phyloP scores from a whole-genome alignment of 495 filamentous ascomycete species.

The Endocarpon pusillum region DNA sequence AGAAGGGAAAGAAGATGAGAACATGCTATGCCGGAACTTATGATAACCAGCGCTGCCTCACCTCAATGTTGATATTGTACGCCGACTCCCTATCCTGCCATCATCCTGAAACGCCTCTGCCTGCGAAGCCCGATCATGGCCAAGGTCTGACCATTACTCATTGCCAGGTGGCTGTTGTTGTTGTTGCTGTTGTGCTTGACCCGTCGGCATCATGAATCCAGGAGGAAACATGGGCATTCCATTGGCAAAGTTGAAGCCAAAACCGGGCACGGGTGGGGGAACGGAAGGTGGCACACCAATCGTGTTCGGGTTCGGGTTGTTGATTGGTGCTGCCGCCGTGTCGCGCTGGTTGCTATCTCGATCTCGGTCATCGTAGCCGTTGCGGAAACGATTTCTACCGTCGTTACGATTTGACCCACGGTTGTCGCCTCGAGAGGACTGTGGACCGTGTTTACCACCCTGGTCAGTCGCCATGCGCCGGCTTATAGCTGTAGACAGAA shows the following conservation, averaged over 20 bases:
- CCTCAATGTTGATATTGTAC: not conserved
- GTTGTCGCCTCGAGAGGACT: slow-evolving; percentile 41
- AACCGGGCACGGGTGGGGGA: slow-evolving; percentile 37
- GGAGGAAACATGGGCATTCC: slow-evolving; percentile 57
- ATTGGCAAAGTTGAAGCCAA: slow-evolving; percentile 51
- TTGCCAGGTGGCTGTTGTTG: slow-evolving; percentile 28
- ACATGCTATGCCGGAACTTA: not conserved
- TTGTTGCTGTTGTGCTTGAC: slow-evolving; percentile 17
- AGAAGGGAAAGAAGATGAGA: not conserved
- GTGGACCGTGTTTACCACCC: slow-evolving; percentile 54
- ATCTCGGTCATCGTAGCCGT: slow-evolving; percentile 21
- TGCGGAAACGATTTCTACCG: slow-evolving; percentile 24
- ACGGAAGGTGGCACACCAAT: slow-evolving; percentile 33
- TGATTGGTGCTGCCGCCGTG: slow-evolving; percentile 16
- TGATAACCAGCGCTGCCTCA: not conserved
- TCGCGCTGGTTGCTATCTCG: slow-evolving; percentile 3
- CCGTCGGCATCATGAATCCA: slow-evolving; percentile 40
- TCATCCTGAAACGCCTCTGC: no score
- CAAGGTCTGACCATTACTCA: slow-evolving; percentile 25
- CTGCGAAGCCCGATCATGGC: no score
- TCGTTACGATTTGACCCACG: slow-evolving; percentile 24
- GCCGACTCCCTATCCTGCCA: not conserved
- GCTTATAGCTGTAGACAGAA: slow-evolving; percentile 44
- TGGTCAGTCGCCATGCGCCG: slow-evolving; percentile 66
- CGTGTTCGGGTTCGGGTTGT: slow-evolving; percentile 28